A percentile compares a stretch with the other conserved stretches of the same genome.
Evolutionary conservation across 176 grass and related monocot genomes (phyloP).

Genomic region (Pontederia paniculata): DNA sequence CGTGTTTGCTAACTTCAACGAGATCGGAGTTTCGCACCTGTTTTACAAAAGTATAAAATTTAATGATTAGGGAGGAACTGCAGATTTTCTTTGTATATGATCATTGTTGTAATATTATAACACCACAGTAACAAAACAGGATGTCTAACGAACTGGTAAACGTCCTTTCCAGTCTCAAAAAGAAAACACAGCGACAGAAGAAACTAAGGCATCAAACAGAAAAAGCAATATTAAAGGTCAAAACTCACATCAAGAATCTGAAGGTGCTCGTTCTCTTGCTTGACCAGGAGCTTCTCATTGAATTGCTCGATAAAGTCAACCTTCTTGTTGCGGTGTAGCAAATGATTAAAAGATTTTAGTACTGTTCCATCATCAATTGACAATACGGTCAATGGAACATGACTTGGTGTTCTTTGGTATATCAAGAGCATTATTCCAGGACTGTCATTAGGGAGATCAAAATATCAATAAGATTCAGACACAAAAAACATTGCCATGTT

Average conservation of each 20-base stretch:
- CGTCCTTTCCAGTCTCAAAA: too few relatives aligned
- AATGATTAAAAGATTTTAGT: slow-evolving; percentile 4
- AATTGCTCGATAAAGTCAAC: slow-evolving; percentile 6
- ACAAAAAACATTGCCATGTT: background rate
- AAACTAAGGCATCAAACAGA: background rate
- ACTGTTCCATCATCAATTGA: slow-evolving; percentile 2
- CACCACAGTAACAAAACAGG: too few relatives aligned
- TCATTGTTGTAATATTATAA: too few relatives aligned
- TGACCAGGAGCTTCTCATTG: slow-evolving; percentile 4
- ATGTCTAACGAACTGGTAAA: too few relatives aligned
- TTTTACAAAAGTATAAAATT: background rate
- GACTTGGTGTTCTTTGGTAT: background rate
- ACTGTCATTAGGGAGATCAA: background rate
- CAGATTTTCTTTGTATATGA: too few relatives aligned
- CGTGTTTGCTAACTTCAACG: background rate
- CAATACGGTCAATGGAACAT: background rate
- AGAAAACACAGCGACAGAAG: too few relatives aligned
- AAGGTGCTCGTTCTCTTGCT: slow-evolving; percentile 6
- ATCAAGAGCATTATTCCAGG: background rate
- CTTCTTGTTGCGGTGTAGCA: slow-evolving; percentile 4
- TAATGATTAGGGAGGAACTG: background rate
- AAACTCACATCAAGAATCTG: slow-evolving; percentile 5
- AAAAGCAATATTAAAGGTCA: background rate
- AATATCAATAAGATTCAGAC: background rate
- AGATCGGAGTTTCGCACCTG: background rate